phyloP scores from a whole-genome alignment of 169 alveolate species.

The Theileria equi region DNA sequence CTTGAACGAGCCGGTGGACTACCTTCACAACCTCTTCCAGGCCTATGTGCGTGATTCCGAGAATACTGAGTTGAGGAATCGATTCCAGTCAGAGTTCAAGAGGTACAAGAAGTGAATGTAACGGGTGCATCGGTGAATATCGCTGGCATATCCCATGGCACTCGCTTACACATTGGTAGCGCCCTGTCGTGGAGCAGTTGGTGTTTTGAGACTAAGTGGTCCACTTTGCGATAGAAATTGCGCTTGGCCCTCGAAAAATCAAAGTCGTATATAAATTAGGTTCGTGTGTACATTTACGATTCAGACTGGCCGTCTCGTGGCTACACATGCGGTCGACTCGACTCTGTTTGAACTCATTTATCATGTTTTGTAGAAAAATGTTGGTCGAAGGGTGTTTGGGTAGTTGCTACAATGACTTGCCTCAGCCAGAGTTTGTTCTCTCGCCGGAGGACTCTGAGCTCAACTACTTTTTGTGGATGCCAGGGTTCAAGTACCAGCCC shows the following conservation, averaged over 20 bases:
- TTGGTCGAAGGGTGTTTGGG: constrained; percentile 45
- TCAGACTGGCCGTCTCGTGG: no score
- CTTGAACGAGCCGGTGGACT: constrained; percentile 32
- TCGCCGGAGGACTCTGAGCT: constrained; percentile 63
- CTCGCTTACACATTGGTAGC: no score
- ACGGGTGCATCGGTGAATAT: constrained; percentile 18
- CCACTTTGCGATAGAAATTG: no score
- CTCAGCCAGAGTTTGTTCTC: constrained; percentile 66
- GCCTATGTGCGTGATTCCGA: constrained; percentile 48
- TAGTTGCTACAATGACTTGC: constrained; percentile 57
- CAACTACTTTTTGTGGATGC: constrained; percentile 66
- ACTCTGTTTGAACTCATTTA: neutral
- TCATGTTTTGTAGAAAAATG: constrained; percentile 16
- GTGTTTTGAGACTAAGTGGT: no score
- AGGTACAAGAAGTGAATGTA: neutral
- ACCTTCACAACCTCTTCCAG: constrained; percentile 49
- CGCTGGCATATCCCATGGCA: no score
- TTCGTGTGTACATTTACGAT: neutral
- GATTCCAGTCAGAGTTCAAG: constrained; percentile 46
- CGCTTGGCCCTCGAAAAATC: no score
- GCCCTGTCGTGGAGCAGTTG: no score
- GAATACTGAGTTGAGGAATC: constrained; percentile 23
- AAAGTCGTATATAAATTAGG: neutral
- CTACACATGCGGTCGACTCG: no score
- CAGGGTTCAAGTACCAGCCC: constrained; percentile 63